A percentile compares a stretch with the other conserved stretches of the same genome.
phyloP scores from a whole-genome alignment of 2,329 filamentous ascomycete genomes.

The Alternaria viburni region DNA sequence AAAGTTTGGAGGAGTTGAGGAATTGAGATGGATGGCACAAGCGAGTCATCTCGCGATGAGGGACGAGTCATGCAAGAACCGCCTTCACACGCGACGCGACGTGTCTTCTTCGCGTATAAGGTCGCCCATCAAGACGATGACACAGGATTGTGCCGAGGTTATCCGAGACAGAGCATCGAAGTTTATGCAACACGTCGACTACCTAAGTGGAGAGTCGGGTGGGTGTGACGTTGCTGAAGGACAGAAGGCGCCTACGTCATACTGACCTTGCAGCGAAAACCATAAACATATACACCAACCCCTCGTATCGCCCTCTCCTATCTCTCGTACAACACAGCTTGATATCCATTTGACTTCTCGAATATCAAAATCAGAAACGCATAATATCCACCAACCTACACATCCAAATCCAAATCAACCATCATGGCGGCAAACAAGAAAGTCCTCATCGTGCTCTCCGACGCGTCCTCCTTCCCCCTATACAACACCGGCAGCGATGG shows the following conservation, averaged over 20 bases:
- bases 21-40: neutral
- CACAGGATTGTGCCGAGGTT: neutral
- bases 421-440: conserved; percentile 48
- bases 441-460: conserved; percentile 55
- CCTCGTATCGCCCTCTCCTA: neutral
- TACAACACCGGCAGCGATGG: conserved; percentile 33
- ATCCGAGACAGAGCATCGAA: neutral
- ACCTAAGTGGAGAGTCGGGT: neutral
- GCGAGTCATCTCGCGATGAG: neutral
- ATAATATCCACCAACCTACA: too few relatives aligned
- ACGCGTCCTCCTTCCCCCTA: conserved; percentile 47
- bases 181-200: neutral
- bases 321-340: neutral
- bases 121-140: neutral
- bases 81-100: neutral
- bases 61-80: neutral
- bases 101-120: neutral
- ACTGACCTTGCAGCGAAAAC: conserved; percentile 8
- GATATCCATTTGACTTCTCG: neutral
- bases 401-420: neutral
- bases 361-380: too few relatives aligned
- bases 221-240: conserved; percentile 5
- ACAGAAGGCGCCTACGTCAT: conserved; percentile 13
- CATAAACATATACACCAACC: neutral
- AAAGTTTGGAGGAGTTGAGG: neutral